Evolutionary conservation across 148 eudicot species (phyloP).

Genomic region (Heliamphora exappendiculata): DNA sequence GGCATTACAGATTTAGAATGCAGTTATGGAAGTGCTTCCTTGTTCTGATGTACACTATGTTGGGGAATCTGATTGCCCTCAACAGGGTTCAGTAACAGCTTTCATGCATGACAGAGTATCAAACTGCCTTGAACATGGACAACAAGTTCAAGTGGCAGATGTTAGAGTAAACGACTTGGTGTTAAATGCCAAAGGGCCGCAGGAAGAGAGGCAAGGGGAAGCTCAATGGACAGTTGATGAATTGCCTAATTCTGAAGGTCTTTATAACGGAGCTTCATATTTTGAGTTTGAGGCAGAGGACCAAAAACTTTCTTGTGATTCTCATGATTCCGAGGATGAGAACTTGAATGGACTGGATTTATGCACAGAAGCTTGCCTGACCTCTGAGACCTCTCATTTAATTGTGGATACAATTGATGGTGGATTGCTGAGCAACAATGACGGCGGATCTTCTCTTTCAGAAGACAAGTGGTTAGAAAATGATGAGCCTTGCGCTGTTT

Average conservation of each 20-base stretch:
- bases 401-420: conserved; percentile 49
- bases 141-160: conserved; percentile 26
- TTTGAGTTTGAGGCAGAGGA: conserved; percentile 40
- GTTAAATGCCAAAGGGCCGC: conserved; percentile 27
- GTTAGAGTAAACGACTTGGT: conserved; percentile 25
- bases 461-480: conserved; percentile 49
- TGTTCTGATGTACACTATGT: conserved; percentile 39
- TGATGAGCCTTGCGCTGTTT: conserved; percentile 75
- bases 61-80: conserved; percentile 47
- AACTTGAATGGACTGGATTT: conserved; percentile 27
- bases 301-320: conserved; percentile 33
- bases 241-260: conserved; percentile 24
- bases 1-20: conserved; percentile 22
- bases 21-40: conserved; percentile 65
- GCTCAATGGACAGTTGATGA: conserved; percentile 24
- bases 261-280: conserved; percentile 26
- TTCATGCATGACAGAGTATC: conserved; percentile 33
- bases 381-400: conserved; percentile 46
- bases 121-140: conserved; percentile 28
- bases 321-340: conserved; percentile 50
- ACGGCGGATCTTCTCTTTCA: conserved; percentile 32
- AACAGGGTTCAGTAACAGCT: conserved; percentile 39
- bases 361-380: conserved; percentile 34
- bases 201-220: conserved; percentile 18
- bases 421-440: conserved; percentile 28